Percentiles rank a stretch among this genome's conserved stretches.
Evolutionary conservation across 495 filamentous ascomycete genomes (phyloP).

Genomic region (Aspergillus nanangensis): DNA sequence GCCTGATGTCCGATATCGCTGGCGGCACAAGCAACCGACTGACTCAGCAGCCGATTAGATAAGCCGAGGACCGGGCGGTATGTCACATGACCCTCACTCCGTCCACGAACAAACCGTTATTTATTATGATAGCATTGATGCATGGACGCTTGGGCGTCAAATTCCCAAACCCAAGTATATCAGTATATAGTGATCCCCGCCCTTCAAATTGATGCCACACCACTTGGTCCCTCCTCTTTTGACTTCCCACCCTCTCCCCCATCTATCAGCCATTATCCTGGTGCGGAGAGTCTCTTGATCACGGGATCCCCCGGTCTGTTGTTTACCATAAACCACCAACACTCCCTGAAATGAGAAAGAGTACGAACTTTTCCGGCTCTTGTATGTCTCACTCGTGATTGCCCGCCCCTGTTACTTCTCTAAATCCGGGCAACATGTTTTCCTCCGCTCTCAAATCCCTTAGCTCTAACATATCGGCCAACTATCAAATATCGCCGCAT

Average conservation of each 20-base stretch:
- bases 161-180: neutral
- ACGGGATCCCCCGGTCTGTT: too few relatives aligned
- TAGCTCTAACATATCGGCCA: slow-evolving; percentile 81
- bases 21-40: neutral
- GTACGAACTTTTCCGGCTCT: too few relatives aligned
- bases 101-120: too few relatives aligned
- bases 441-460: slow-evolving; percentile 88
- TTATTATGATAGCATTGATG: too few relatives aligned
- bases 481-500: slow-evolving; percentile 73
- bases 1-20: neutral
- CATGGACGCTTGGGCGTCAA: neutral
- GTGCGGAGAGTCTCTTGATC: too few relatives aligned
- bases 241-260: too few relatives aligned
- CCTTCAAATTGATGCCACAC: neutral
- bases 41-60: neutral
- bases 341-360: too few relatives aligned
- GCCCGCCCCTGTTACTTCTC: too few relatives aligned
- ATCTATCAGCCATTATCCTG: too few relatives aligned
- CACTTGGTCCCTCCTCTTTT: neutral
- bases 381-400: too few relatives aligned
- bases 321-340: too few relatives aligned
- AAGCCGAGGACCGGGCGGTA: neutral
- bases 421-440: slow-evolving; percentile 63
- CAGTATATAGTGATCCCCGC: too few relatives aligned
- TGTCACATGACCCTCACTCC: neutral